phyloP scores from a whole-genome alignment of 805 yeast genomes.

The Sugiyamaella chiloensis region DNA sequence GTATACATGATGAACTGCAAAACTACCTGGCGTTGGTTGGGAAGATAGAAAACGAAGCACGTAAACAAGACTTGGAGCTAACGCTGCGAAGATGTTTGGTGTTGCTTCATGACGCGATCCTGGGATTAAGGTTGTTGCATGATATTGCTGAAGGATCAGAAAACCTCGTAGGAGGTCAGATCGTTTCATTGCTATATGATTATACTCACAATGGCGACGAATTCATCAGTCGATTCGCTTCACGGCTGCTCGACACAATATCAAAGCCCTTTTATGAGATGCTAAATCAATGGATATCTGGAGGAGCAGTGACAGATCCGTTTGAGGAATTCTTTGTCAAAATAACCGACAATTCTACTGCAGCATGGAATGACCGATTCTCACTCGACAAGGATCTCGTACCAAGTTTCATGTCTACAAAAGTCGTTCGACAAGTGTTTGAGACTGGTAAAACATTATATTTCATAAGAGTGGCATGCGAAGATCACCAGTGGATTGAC shows the following conservation, averaged over 20 bases:
- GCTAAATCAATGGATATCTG: slow-evolving; percentile 61
- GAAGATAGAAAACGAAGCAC: slow-evolving; percentile 40
- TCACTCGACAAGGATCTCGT: slow-evolving; percentile 28
- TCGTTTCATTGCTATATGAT: slow-evolving; percentile 51
- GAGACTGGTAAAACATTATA: slow-evolving; percentile 67
- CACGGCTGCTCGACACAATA: slow-evolving; percentile 43
- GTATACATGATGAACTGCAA: slow-evolving; percentile 42
- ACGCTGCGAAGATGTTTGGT: slow-evolving; percentile 37
- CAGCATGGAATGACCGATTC: slow-evolving; percentile 26
- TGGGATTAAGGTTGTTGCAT: slow-evolving; percentile 56
- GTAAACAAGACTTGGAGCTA: slow-evolving; percentile 22
- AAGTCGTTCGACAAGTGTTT: slow-evolving; percentile 29
- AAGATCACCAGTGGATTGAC: slow-evolving; percentile 61
- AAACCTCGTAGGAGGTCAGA: slow-evolving; percentile 41
- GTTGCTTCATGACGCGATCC: slow-evolving; percentile 48
- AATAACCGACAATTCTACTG: slow-evolving; percentile 19
- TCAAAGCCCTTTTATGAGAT: slow-evolving; percentile 59
- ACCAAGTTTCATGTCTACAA: slow-evolving; percentile 38
- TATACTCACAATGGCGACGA: slow-evolving; percentile 64
- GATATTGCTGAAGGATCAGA: slow-evolving; percentile 40
- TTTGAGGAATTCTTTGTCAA: slow-evolving; percentile 61
- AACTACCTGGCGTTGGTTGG: slow-evolving; percentile 45
- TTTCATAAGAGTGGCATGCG: slow-evolving; percentile 62
- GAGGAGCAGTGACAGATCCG: slow-evolving; percentile 58
- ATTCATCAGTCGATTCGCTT: slow-evolving; percentile 44